Evolutionary conservation across 2,329 filamentous ascomycete species (phyloP).

Genomic region (Rhinocladiella mackenziei): DNA sequence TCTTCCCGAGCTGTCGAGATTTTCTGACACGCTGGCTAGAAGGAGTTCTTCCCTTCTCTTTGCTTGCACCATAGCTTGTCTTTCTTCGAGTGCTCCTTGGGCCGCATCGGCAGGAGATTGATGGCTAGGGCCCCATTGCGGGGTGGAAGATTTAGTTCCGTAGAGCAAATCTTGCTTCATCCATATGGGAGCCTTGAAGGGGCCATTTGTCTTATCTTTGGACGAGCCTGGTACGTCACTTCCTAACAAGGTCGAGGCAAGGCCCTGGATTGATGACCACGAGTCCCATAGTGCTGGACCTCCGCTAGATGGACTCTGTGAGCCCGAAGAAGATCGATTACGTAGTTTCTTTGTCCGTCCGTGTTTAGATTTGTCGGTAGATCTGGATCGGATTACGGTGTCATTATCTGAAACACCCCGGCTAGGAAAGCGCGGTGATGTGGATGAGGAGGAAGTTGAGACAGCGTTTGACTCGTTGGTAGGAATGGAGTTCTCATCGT

Average conservation of each 20-base stretch:
- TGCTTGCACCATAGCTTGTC: constrained; percentile 44
- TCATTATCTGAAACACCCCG: constrained; percentile 42
- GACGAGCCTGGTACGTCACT: constrained; percentile 35
- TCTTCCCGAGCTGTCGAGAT: constrained; percentile 35
- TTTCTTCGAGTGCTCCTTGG: constrained; percentile 42
- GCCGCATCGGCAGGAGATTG: constrained; percentile 3
- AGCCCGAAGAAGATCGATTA: constrained; percentile 5
- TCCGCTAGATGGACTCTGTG: constrained; percentile 5
- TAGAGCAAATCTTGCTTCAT: constrained; percentile 35
- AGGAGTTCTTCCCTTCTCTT: constrained; percentile 47
- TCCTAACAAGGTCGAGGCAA: constrained; percentile 48
- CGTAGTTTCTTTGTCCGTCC: constrained; percentile 7
- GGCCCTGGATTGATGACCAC: constrained; percentile 48
- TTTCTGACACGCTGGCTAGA: constrained; percentile 40
- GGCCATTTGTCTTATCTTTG: constrained; percentile 28
- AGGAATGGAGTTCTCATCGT: constrained; percentile 40
- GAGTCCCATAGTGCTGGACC: constrained; percentile 38
- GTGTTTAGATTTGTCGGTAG: constrained; percentile 12
- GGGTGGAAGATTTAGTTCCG: constrained; percentile 13
- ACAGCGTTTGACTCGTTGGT: constrained; percentile 30
- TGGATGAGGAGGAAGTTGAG: constrained; percentile 32
- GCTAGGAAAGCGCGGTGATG: constrained; percentile 35
- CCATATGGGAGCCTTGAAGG: constrained; percentile 22
- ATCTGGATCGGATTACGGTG: constrained; percentile 19
- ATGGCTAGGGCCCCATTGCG: constrained; percentile 42